Evolutionary conservation across 2,329 filamentous ascomycete genomes (phyloP).

Genomic region (Colletotrichum sp.): DNA sequence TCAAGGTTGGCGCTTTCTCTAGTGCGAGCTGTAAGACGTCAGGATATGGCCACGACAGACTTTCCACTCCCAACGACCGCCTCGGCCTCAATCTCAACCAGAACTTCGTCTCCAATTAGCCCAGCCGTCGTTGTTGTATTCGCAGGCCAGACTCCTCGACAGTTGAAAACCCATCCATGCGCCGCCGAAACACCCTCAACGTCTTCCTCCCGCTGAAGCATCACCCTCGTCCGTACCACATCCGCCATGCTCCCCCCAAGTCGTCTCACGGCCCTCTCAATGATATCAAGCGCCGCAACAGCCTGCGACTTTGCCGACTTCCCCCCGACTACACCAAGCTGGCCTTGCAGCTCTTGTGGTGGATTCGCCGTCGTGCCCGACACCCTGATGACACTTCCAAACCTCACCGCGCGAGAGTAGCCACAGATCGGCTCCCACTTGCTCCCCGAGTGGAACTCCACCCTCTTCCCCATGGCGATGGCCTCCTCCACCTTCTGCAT

Average conservation of each 20-base stretch:
- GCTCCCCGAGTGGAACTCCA: neutral
- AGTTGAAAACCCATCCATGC: constrained; percentile 2
- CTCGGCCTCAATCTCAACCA: constrained; percentile 6
- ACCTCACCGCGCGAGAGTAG: neutral
- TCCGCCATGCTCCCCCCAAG: constrained; percentile 6
- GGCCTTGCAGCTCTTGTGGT: neutral
- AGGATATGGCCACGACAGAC: neutral
- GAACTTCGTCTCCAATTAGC: neutral
- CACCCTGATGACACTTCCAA: neutral
- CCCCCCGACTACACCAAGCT: neutral
- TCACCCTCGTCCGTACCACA: constrained; percentile 11
- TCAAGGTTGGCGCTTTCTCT: no score
- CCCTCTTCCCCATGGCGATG: neutral
- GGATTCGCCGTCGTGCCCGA: constrained; percentile 9
- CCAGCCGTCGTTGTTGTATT: neutral
- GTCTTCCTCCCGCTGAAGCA: constrained; percentile 5
- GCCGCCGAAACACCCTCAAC: neutral
- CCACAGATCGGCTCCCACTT: constrained; percentile 9
- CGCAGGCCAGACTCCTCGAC: neutral
- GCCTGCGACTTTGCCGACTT: constrained; percentile 1
- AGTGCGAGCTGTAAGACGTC: neutral
- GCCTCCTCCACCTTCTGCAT: neutral
- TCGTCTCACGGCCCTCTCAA: neutral
- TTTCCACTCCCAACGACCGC: neutral
- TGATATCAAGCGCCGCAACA: neutral